Conservation (phyloP, 2,329 filamentous ascomycete species). For the Ascochyta viciae-villosae region DNA sequence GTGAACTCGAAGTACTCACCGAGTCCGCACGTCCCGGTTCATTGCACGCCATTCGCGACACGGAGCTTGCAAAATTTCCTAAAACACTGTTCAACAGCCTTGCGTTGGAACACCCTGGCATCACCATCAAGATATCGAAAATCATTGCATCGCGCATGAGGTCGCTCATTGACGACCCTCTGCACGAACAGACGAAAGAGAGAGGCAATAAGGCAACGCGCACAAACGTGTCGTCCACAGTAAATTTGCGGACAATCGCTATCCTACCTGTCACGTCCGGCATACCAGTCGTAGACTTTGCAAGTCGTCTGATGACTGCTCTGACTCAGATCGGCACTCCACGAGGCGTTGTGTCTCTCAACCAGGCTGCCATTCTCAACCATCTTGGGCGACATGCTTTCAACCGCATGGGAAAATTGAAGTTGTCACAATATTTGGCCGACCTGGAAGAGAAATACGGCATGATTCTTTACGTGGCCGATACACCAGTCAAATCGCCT, state of each 20-base stretch:
- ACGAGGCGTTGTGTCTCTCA: slow-evolving; percentile 89
- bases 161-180: slow-evolving; percentile 80
- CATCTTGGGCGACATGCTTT: slow-evolving; percentile 96
- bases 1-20: slow-evolving; percentile 95
- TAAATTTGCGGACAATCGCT: slow-evolving; percentile 92
- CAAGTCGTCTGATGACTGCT: slow-evolving; percentile 85
- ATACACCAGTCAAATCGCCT: slow-evolving; percentile 94
- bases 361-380: slow-evolving; percentile 91
- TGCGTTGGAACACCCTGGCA: slow-evolving; percentile 94
- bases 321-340: slow-evolving; percentile 86
- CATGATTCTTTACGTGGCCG: slow-evolving; percentile 92
- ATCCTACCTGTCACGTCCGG: slow-evolving; percentile 89
- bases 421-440: slow-evolving; percentile 92
- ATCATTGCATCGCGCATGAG: slow-evolving; percentile 97
- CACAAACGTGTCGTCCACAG: slow-evolving; percentile 77
- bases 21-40: slow-evolving; percentile 91
- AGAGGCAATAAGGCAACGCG: slow-evolving; percentile 62
- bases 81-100: slow-evolving; percentile 97
- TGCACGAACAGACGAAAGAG: slow-evolving; percentile 71
- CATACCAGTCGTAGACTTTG: slow-evolving; percentile 94
- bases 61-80: slow-evolving; percentile 94
- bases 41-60: slow-evolving; percentile 93
- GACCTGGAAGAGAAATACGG: slow-evolving; percentile 98
- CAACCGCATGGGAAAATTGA: slow-evolving; percentile 95
- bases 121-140: slow-evolving; percentile 98